A percentile compares a stretch with the other conserved stretches of the same genome.
Evolutionary conservation across 1,284 basidiomycete species (phyloP).

Genomic region (Tranzscheliella williamsii): DNA sequence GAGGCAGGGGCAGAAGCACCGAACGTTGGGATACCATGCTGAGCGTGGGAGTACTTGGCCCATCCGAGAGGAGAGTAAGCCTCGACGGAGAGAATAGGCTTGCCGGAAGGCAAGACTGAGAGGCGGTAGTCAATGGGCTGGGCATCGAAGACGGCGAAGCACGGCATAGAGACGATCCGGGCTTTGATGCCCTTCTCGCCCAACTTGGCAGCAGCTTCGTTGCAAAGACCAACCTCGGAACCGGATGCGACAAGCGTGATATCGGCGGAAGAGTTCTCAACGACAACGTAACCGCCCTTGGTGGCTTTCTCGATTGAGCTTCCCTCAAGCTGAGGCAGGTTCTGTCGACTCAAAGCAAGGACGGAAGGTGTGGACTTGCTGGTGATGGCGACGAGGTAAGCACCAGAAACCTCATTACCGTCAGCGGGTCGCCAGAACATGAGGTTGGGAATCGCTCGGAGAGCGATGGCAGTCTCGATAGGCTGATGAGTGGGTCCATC

Average conservation of each 20-base stretch:
- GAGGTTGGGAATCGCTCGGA: constrained; percentile 86
- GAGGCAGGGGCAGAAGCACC: constrained; percentile 87
- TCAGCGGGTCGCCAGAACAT: constrained; percentile 75
- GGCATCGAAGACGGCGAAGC: constrained; percentile 84
- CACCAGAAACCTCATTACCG: constrained; percentile 89
- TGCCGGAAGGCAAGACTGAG: constrained; percentile 81
- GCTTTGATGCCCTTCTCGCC: constrained; percentile 73
- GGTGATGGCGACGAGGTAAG: constrained; percentile 79
- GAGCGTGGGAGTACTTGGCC: constrained; percentile 58
- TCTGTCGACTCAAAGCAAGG: constrained; percentile 80
- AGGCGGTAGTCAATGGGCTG: constrained; percentile 80
- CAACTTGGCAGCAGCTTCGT: constrained; percentile 77
- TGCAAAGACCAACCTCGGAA: constrained; percentile 81
- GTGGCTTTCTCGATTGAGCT: constrained; percentile 81
- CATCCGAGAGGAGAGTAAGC: constrained; percentile 66
- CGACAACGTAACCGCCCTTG: constrained; percentile 86
- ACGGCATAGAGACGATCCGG: constrained; percentile 83
- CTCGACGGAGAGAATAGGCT: constrained; percentile 87
- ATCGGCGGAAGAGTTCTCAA: constrained; percentile 74
- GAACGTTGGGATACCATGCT: constrained; percentile 49
- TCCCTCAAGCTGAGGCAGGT: constrained; percentile 86
- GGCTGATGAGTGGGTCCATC: constrained; percentile 97
- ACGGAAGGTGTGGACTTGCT: constrained; percentile 79
- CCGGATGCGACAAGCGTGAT: constrained; percentile 86
- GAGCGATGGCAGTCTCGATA: constrained; percentile 81